Conservation (phyloP, 2,329 filamentous ascomycete genomes). For the Thelonectria rubi region DNA sequence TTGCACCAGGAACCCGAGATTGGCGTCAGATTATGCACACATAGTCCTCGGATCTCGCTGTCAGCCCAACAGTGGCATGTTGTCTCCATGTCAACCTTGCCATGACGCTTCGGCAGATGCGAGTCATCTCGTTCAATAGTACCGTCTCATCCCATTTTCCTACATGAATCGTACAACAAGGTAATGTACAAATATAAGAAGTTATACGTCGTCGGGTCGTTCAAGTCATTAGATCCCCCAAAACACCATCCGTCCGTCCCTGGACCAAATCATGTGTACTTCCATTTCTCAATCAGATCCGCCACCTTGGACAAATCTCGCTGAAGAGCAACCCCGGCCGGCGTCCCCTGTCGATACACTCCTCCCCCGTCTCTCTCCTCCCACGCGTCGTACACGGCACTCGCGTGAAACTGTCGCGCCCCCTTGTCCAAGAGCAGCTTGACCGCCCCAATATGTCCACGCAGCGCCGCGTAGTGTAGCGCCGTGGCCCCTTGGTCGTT, state of each 20-base stretch:
- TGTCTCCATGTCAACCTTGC: not conserved
- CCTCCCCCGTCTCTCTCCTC: slow-evolving; percentile 39
- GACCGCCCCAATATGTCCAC: slow-evolving; percentile 38
- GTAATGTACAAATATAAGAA: slow-evolving; percentile 1
- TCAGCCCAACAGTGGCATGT: not conserved
- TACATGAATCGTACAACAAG: slow-evolving; percentile 1
- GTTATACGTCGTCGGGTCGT: slow-evolving; percentile 4
- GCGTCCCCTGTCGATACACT: slow-evolving; percentile 41
- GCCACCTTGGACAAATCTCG: slow-evolving; percentile 41
- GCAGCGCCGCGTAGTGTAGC: slow-evolving; percentile 41
- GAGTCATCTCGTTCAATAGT: not conserved
- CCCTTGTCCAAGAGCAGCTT: slow-evolving; percentile 39
- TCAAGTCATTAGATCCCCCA: slow-evolving; percentile 9
- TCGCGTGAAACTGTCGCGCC: slow-evolving; percentile 40
- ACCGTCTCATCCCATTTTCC: slow-evolving; percentile 3
- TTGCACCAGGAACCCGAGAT: not conserved
- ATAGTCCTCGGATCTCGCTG: not conserved
- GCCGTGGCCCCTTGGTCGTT: slow-evolving; percentile 43
- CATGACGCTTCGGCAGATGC: not conserved
- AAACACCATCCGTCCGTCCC: slow-evolving; percentile 20
- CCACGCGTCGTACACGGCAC: slow-evolving; percentile 42
- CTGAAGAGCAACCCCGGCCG: slow-evolving; percentile 42
- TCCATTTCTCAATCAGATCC: slow-evolving; percentile 42
- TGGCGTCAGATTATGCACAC: not conserved
- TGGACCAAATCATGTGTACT: slow-evolving; percentile 33